Percentiles rank a stretch among this genome's conserved stretches.
phyloP scores from a whole-genome alignment of 1,284 basidiomycete species.

The Heterobasidion irregulare region DNA sequence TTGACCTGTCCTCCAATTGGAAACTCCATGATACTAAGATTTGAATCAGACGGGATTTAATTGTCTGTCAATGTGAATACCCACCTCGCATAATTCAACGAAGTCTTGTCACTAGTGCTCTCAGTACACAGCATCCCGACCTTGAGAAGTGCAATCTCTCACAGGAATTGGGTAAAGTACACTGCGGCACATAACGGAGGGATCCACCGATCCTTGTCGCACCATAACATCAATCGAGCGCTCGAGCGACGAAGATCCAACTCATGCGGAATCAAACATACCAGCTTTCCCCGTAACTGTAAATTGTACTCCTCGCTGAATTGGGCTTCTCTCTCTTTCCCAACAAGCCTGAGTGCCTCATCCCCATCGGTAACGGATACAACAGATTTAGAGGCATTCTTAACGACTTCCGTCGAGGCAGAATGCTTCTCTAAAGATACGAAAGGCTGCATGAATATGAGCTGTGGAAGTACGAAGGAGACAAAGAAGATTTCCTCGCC shows the following conservation, averaged over 20 bases:
- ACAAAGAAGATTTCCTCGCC: too few species aligned
- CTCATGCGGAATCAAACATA: slow-evolving; percentile 12
- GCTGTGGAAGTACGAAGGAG: too few species aligned
- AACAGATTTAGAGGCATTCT: slow-evolving; percentile 7
- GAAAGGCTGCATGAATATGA: too few species aligned
- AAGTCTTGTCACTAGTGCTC: slow-evolving; percentile 50
- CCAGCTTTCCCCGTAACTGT: slow-evolving; percentile 50
- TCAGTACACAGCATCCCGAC: background rate
- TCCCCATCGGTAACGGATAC: slow-evolving; percentile 31
- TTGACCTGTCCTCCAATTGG: slow-evolving; percentile 52
- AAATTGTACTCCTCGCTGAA: slow-evolving; percentile 57
- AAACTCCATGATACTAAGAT: slow-evolving; percentile 51
- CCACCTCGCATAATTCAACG: slow-evolving; percentile 59
- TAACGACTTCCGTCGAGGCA: background rate
- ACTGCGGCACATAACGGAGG: slow-evolving; percentile 57
- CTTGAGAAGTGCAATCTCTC: slow-evolving; percentile 9
- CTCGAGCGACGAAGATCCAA: background rate
- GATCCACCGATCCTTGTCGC: slow-evolving; percentile 42
- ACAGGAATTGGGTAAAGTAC: slow-evolving; percentile 63
- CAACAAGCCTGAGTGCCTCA: slow-evolving; percentile 53
- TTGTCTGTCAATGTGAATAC: background rate
- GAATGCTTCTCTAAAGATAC: slow-evolving; percentile 7
- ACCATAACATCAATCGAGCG: background rate
- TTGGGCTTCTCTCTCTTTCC: slow-evolving; percentile 35
- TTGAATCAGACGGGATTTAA: background rate